Percentiles rank a stretch among this genome's conserved stretches.
Conservation (phyloP, 306 rosid genomes). For the Cucurbita argyrosperma region DNA sequence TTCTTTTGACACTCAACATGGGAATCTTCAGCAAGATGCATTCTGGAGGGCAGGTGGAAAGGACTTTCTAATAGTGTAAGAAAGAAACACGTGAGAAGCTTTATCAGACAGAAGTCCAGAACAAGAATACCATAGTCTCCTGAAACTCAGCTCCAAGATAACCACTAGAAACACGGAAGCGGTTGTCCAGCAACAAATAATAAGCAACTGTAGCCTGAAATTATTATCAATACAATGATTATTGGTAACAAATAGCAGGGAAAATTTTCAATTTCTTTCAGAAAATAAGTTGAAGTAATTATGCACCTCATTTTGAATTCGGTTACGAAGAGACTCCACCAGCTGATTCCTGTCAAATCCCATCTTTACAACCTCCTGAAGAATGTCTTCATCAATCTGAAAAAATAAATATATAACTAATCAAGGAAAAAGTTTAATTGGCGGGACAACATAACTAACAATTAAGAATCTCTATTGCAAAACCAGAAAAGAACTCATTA, state of each 20-base stretch:
- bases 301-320: slow-evolving; percentile 82
- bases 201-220: slow-evolving; percentile 98
- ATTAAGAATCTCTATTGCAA: not conserved
- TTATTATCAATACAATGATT: slow-evolving; percentile 8
- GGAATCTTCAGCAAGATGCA: not conserved
- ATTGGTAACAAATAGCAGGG: not conserved
- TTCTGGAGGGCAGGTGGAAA: not conserved
- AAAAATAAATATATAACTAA: not conserved
- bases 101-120: not conserved
- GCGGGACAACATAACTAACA: not conserved
- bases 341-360: slow-evolving; percentile 76
- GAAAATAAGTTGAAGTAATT: slow-evolving; percentile 4
- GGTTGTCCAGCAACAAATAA: slow-evolving; percentile 80
- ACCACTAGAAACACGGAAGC: slow-evolving; percentile 79
- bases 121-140: slow-evolving; percentile 54
- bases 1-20: not conserved
- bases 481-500: not conserved
- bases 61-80: not conserved
- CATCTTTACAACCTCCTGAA: slow-evolving; percentile 76
- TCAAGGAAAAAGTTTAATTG: not conserved
- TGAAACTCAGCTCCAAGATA: slow-evolving; percentile 96
- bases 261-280: not conserved
- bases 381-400: slow-evolving; percentile 91
- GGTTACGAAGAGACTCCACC: slow-evolving; percentile 70
- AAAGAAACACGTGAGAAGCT: too few species aligned